Evolutionary conservation across 2,329 filamentous ascomycete species (phyloP).

Genomic region (Dothistroma pini): DNA sequence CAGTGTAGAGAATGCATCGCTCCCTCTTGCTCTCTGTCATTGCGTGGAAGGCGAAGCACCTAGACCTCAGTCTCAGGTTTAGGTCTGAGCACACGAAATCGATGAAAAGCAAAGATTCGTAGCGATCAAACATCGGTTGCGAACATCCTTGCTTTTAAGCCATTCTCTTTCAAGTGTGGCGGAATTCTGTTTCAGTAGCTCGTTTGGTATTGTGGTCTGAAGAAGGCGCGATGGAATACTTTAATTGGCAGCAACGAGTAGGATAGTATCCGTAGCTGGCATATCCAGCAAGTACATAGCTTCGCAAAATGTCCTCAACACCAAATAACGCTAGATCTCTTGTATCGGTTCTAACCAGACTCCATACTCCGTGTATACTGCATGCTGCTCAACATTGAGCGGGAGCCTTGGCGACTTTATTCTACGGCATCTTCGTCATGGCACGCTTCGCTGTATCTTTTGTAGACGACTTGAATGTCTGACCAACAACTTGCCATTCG

Average conservation of each 20-base stretch:
- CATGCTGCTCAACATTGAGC: background rate
- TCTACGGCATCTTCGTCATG: background rate
- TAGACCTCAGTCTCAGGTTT: constrained; percentile 6
- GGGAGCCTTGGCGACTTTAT: background rate
- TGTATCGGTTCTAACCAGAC: no score
- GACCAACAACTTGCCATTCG: background rate
- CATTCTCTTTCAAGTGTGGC: no score
- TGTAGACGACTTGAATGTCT: background rate
- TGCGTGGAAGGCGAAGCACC: no score
- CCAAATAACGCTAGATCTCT: background rate
- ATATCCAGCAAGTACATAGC: background rate
- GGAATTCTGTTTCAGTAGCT: no score
- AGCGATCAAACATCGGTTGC: background rate
- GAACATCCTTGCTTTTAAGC: background rate
- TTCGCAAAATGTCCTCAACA: background rate
- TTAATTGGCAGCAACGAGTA: background rate
- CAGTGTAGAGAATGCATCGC: constrained; percentile 52
- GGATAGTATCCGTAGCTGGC: background rate
- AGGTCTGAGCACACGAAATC: background rate
- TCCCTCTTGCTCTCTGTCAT: constrained; percentile 59
- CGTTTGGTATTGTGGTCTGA: background rate
- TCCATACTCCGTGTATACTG: background rate
- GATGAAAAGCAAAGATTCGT: no score
- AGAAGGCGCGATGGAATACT: background rate
- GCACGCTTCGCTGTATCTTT: background rate